Base-by-base conservation (phyloP, 257 asterid species). In the Verbascum thapsus region DNA sequence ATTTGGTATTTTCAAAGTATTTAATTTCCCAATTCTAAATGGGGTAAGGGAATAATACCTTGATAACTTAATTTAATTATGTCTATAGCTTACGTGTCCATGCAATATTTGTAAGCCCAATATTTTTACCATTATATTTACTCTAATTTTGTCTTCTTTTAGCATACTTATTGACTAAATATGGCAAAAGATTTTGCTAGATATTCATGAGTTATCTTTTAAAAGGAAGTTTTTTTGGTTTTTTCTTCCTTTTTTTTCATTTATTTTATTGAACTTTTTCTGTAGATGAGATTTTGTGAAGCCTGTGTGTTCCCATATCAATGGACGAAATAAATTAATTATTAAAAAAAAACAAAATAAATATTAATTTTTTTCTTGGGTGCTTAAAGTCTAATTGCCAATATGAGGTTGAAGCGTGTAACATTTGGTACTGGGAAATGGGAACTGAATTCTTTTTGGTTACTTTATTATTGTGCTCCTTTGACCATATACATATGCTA, bases 71-170 rank as follows among this genome's bases (percentile, higher is more conserved):
- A 66, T 72, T 78, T 73, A 68, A 66, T 55, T 40, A 63, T 26
- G 15, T 30, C 54, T 17, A 30, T 15, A 23, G 59, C 65, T 62
- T 70, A 16, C 74, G 82, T 79, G 86, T 71, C 76, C 71, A 48
- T 49, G 69, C 74, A 70, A 32, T 32, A 67, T 63, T 67, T 53
- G 38, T 7, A 23, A 51, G 66, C 49, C 53, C 39, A 12, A 39
- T 16, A 34, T 52, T 1, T 38, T 34, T n/a, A 12, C 20, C 56
- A 8, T 35, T 26, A 52, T 30, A 63, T 15, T n/a, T 66, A 26
- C 5, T 52, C 39, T 3, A 15, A 10, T 17, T 64, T 72, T 68
- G 64, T 72, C 77, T 17, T 35, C 2, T 67, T 63, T 44, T 0
- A 8, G 40, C 26, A 19, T 38, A 9, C 48, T 43, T 71, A 66